These are phyloP conservation scores for Spathaspora arborariae DNA, from an alignment of 805 yeast genomes.

Conservation along the genomic window DNA sequence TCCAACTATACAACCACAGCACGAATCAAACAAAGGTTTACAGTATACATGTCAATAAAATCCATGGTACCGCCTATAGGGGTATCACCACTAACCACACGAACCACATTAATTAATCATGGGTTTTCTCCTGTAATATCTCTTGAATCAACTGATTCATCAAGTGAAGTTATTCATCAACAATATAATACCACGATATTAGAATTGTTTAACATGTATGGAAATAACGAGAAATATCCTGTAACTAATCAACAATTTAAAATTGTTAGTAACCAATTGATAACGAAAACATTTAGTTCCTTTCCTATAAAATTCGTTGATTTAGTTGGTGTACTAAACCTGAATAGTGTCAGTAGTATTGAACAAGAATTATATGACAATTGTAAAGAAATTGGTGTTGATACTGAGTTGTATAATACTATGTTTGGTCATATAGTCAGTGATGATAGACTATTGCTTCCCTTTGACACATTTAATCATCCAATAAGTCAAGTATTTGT, in stretches of 20 bases:
- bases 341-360: conserved; percentile 16
- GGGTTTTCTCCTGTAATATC: conserved; percentile 53
- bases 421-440: conserved; percentile 27
- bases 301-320: conserved; percentile 54
- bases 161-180: conserved; percentile 39
- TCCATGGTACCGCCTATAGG: conserved; percentile 19
- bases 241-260: conserved; percentile 40
- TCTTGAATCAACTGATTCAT: conserved; percentile 43
- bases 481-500: conserved; percentile 76
- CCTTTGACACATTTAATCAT: conserved; percentile 84
- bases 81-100: conserved; percentile 35
- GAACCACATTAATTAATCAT: conserved; percentile 42
- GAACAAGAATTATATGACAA: conserved; percentile 12
- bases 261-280: conserved; percentile 49
- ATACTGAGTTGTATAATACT: background rate
- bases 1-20: too few relatives aligned
- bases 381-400: background rate
- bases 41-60: background rate
- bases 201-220: conserved; percentile 44
- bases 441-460: conserved; percentile 56
- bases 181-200: background rate
- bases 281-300: conserved; percentile 46
- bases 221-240: conserved; percentile 46
- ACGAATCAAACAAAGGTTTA: too few relatives aligned
- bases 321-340: background rate